Evolutionary conservation across 768 basidiomycete species (phyloP).

Genomic region (Dentipellis fragilis): DNA sequence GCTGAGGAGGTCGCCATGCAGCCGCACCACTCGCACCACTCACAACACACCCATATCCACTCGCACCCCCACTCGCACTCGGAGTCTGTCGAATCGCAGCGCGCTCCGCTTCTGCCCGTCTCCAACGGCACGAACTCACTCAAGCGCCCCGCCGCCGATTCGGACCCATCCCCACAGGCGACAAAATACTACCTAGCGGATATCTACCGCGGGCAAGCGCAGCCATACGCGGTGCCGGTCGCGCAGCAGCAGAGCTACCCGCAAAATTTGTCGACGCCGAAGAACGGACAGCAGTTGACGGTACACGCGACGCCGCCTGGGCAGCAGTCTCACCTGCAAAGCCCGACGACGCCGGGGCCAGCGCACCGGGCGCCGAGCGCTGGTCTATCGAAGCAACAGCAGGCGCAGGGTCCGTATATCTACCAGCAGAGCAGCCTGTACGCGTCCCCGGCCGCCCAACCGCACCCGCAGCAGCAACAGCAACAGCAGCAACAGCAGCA

Average conservation of each 20-base stretch:
- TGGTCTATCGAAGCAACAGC: background rate
- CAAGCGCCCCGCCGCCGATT: constrained; percentile 12
- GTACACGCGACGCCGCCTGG: constrained; percentile 1
- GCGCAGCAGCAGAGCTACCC: constrained; percentile 10
- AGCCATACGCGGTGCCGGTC: constrained; percentile 8
- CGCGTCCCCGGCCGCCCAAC: background rate
- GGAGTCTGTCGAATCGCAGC: background rate
- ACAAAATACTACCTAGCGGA: constrained; percentile 10
- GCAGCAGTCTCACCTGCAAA: constrained; percentile 2
- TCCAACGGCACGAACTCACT: constrained; percentile 7
- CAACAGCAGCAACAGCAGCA: background rate
- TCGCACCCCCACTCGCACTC: background rate
- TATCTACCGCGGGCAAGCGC: constrained; percentile 6
- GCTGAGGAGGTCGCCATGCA: constrained; percentile 46
- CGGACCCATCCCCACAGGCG: constrained; percentile 11
- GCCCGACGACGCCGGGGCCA: background rate
- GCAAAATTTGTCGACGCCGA: constrained; percentile 12
- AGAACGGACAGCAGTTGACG: constrained; percentile 9
- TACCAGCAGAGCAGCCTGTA: background rate
- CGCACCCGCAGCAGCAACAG: background rate
- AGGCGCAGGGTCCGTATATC: background rate
- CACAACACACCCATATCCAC: background rate
- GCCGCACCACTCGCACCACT: constrained; percentile 7
- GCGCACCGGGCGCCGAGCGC: background rate
- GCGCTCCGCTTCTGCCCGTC: background rate